These are phyloP conservation scores for Talaromyces sp. DNA, from an alignment of 2,329 filamentous ascomycete genomes.

Conservation along the genomic window DNA sequence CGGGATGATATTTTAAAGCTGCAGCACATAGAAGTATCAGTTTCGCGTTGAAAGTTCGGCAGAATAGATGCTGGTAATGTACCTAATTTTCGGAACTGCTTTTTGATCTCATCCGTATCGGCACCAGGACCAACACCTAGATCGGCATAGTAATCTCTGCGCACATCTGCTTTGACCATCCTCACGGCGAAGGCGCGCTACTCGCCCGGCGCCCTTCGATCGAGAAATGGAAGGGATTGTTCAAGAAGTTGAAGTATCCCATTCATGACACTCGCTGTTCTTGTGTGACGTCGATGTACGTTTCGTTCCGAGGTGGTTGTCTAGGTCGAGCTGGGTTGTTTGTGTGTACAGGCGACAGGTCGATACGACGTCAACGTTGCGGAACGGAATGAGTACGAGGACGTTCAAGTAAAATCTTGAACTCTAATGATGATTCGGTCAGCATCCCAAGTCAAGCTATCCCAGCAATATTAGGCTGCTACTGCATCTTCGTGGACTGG, in stretches of 20 bases:
- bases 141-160: slow-evolving; percentile 80
- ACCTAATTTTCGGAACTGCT: slow-evolving; percentile 81
- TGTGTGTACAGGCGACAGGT: background rate
- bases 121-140: slow-evolving; percentile 67
- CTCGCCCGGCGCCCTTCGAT: slow-evolving; percentile 18
- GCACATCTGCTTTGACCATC: slow-evolving; percentile 67
- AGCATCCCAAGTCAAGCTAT: background rate
- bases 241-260: slow-evolving; percentile 19
- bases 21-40: background rate
- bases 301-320: background rate
- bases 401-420: background rate
- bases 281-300: background rate
- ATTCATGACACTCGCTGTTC: slow-evolving; percentile 15
- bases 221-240: background rate
- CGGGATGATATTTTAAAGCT: slow-evolving; percentile 84
- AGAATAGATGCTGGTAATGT: slow-evolving; percentile 17
- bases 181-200: slow-evolving; percentile 29
- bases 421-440: background rate
- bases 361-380: background rate
- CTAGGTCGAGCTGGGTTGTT: background rate
- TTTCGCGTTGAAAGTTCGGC: background rate
- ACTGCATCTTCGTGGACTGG: background rate
- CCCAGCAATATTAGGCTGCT: slow-evolving; percentile 3
- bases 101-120: slow-evolving; percentile 72
- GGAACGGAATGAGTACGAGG: background rate